phyloP scores from a whole-genome alignment of 306 rosid genomes.

The Castanea mollissima region DNA sequence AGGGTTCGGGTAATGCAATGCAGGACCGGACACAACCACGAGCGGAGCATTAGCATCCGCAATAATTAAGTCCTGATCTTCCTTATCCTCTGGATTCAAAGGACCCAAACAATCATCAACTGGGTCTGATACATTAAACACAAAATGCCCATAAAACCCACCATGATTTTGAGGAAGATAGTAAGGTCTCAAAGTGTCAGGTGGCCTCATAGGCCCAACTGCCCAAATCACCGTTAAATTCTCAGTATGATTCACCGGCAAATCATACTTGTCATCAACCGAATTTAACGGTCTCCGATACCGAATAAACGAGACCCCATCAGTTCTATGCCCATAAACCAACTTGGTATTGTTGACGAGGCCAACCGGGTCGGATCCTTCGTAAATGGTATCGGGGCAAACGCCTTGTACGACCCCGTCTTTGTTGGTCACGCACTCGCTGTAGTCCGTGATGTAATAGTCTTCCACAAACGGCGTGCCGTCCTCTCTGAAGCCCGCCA shows the following conservation, averaged over 20 bases:
- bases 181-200: constrained; percentile 61
- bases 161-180: constrained; percentile 94
- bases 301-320: constrained; percentile 69
- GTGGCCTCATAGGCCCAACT: constrained; percentile 65
- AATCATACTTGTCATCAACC: constrained; percentile 59
- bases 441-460: constrained; percentile 65
- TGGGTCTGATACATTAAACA: constrained; percentile 59
- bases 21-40: constrained; percentile 56
- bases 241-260: constrained; percentile 44
- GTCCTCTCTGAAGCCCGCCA: constrained; percentile 70
- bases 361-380: constrained; percentile 36
- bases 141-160: constrained; percentile 55
- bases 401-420: constrained; percentile 65
- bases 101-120: constrained; percentile 81
- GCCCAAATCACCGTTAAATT: constrained; percentile 90
- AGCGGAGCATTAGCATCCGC: constrained; percentile 75
- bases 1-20: constrained; percentile 75
- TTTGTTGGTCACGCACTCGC: constrained; percentile 50
- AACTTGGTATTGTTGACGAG: constrained; percentile 55
- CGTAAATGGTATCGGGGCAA: constrained; percentile 74
- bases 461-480: constrained; percentile 74
- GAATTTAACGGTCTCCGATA: constrained; percentile 62
- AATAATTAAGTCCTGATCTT: constrained; percentile 74
- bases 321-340: constrained; percentile 71
- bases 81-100: constrained; percentile 72